A percentile compares a stretch with the other conserved stretches of the same genome.
Conservation (phyloP, 306 rosid species). For the Acacia confusa region DNA sequence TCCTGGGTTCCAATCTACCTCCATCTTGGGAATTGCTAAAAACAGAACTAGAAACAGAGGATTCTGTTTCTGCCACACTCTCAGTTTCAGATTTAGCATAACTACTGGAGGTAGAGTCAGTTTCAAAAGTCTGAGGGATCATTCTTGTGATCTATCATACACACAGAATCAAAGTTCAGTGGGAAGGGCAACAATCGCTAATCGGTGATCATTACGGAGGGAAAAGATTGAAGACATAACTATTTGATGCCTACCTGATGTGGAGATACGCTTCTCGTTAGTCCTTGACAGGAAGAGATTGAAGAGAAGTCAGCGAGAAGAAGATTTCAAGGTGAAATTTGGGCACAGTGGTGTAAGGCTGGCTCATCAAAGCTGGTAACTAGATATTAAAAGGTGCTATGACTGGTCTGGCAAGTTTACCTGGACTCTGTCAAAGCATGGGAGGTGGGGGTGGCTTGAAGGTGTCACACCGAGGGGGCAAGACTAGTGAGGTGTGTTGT, state of each 20-base stretch:
- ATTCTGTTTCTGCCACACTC: constrained; percentile 25
- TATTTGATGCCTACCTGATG: constrained; percentile 30
- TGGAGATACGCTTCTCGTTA: not conserved
- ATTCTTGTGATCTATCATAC: constrained; percentile 20
- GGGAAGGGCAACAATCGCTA: not conserved
- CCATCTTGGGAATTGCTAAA: constrained; percentile 21
- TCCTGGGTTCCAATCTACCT: constrained; percentile 44
- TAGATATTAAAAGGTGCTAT: not conserved
- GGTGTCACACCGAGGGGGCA: not conserved
- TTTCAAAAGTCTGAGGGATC: constrained; percentile 28
- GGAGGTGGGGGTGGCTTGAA: not conserved
- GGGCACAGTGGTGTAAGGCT: not conserved
- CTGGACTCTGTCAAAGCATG: not conserved
- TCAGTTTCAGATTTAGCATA: constrained; percentile 40
- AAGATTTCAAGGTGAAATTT: constrained; percentile 12
- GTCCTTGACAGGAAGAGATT: not conserved
- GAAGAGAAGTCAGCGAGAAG: constrained; percentile 2
- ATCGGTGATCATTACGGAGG: not conserved
- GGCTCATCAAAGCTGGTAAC: not conserved
- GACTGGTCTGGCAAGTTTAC: not conserved
- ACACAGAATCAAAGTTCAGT: constrained; percentile 5
- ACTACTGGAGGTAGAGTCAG: constrained; percentile 17
- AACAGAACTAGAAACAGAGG: constrained; percentile 23
- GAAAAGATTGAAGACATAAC: constrained; percentile 3
- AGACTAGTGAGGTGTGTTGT: not conserved